phyloP scores from a whole-genome alignment of 495 filamentous ascomycete genomes.

The Talaromyces adpressus region DNA sequence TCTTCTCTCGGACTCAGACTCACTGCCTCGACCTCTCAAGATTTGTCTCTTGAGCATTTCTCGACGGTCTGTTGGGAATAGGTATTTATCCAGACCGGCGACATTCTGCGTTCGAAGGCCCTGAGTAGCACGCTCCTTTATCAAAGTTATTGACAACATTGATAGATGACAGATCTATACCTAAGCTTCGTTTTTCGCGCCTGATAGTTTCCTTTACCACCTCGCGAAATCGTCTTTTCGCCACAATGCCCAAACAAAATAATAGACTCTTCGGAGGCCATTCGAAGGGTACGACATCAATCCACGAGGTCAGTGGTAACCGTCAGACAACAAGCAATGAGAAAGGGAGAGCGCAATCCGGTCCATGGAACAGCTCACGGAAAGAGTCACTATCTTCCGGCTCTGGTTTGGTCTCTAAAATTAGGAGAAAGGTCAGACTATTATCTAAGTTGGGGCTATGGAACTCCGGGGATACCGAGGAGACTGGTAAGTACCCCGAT shows the following conservation, averaged over 20 bases:
- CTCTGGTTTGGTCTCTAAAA: background rate
- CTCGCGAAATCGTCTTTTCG: background rate
- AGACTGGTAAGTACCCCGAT: background rate
- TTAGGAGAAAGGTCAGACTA: conserved; percentile 30
- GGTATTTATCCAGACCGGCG: background rate
- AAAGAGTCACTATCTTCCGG: background rate
- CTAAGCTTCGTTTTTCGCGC: background rate
- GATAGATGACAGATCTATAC: background rate
- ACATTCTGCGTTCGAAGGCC: background rate
- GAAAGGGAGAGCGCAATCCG: background rate
- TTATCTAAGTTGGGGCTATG: conserved; percentile 29
- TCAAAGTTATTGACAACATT: background rate
- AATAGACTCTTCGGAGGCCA: background rate
- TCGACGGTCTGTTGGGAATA: background rate
- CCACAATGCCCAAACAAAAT: background rate
- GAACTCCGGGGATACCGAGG: conserved; percentile 16
- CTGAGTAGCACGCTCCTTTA: background rate
- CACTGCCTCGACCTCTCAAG: background rate
- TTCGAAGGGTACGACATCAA: background rate
- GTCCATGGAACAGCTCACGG: background rate
- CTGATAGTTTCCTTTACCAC: background rate
- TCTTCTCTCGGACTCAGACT: background rate
- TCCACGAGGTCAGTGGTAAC: background rate
- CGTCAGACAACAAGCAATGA: background rate
- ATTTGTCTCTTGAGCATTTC: background rate